Percentiles rank a stretch among this genome's conserved stretches.
These are phyloP conservation scores for Kokia cookei DNA, from an alignment of 441 rosid genomes.

Conservation along the genomic window DNA sequence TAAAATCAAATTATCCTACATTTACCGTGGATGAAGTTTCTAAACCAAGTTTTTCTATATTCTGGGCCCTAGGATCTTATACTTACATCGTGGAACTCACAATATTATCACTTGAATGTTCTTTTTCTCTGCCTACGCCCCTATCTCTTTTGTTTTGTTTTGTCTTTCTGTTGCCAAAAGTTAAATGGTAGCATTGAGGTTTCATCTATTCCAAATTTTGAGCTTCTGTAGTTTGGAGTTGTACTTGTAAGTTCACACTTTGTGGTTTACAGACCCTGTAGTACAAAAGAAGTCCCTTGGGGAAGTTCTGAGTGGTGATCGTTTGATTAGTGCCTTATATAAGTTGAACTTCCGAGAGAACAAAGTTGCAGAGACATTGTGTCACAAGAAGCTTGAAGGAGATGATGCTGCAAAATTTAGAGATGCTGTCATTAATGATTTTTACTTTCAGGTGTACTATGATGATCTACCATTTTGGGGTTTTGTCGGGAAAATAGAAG, in stretches of 20 bases:
- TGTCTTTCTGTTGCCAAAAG: background rate
- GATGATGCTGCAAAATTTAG: conserved; percentile 51
- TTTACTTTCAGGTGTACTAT: conserved; percentile 79
- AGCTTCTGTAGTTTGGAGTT: conserved; percentile 11
- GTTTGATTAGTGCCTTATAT: conserved; percentile 47
- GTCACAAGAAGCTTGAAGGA: conserved; percentile 41
- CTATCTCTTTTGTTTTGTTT: background rate
- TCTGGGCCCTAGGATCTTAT: background rate
- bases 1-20: background rate
- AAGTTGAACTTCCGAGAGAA: conserved; percentile 49
- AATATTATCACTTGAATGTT: background rate
- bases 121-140: background rate
- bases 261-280: conserved; percentile 40
- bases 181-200: background rate
- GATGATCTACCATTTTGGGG: conserved; percentile 95
- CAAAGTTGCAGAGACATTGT: conserved; percentile 28
- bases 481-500: conserved; percentile 72
- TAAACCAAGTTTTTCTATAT: background rate
- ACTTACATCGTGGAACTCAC: background rate
- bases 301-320: conserved; percentile 80
- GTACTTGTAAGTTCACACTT: conserved; percentile 8
- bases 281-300: conserved; percentile 55
- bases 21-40: background rate
- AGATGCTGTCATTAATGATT: conserved; percentile 50
- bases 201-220: conserved; percentile 1